phyloP scores from a whole-genome alignment of 2,329 filamentous ascomycete species.

The Aspergillus transmontanensis region DNA sequence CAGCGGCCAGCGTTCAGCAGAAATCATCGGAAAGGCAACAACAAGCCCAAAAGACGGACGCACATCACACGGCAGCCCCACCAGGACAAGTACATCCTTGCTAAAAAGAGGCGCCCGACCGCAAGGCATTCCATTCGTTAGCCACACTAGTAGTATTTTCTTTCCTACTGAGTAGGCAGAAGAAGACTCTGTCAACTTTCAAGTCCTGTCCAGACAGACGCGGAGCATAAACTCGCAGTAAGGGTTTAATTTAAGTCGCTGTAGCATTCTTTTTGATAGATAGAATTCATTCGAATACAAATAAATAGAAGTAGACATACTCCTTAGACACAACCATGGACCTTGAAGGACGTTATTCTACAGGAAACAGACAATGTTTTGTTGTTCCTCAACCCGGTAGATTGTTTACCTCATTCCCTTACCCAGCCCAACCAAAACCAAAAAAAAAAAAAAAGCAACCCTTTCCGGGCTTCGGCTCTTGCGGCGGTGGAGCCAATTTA shows the following conservation, averaged over 20 bases:
- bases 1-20: slow-evolving; percentile 1
- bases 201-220: neutral
- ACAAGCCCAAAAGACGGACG: slow-evolving; percentile 5
- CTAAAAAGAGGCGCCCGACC: slow-evolving; percentile 14
- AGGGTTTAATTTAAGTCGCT: slow-evolving; percentile 9
- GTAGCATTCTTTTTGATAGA: neutral
- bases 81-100: slow-evolving; percentile 10
- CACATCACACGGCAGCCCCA: slow-evolving; percentile 15
- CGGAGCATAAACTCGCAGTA: neutral
- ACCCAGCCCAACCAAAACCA: neutral
- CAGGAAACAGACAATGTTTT: slow-evolving; percentile 15
- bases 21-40: neutral
- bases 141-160: neutral
- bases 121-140: neutral
- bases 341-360: neutral
- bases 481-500: slow-evolving; percentile 17
- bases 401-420: slow-evolving; percentile 18
- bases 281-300: neutral
- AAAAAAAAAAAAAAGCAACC: neutral
- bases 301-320: neutral
- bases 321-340: neutral
- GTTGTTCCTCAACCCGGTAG: slow-evolving; percentile 23
- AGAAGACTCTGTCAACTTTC: neutral
- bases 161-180: neutral
- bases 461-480: slow-evolving; percentile 13